These are phyloP conservation scores for Lasiodiplodia sp. DNA, from an alignment of 2,329 filamentous ascomycete genomes.

Conservation along the genomic window DNA sequence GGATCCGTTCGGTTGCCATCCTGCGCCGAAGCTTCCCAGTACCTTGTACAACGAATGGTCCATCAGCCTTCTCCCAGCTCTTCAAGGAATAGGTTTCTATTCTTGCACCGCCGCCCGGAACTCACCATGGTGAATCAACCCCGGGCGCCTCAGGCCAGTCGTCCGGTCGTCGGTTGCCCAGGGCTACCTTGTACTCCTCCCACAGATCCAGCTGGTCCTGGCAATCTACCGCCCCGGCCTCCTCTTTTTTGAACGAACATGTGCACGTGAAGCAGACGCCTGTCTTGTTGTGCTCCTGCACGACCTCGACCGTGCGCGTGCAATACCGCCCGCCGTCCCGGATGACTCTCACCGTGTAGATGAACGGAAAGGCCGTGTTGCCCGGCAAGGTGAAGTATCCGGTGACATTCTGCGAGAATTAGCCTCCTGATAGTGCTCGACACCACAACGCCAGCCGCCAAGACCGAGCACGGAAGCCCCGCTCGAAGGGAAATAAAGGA, in stretches of 20 bases:
- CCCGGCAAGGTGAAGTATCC: constrained; percentile 61
- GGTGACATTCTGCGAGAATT: constrained; percentile 55
- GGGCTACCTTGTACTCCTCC: constrained; percentile 43
- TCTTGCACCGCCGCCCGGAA: background rate
- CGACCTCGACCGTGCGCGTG: constrained; percentile 60
- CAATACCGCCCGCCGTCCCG: constrained; percentile 61
- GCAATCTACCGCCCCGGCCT: constrained; percentile 41
- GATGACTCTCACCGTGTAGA: constrained; percentile 59
- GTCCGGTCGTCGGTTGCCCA: constrained; percentile 42
- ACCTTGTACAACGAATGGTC: constrained; percentile 30
- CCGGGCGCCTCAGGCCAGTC: constrained; percentile 41
- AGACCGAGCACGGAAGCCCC: background rate
- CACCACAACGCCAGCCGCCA: background rate
- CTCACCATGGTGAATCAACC: constrained; percentile 45
- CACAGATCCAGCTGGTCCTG: constrained; percentile 48
- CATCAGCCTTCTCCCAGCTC: constrained; percentile 33
- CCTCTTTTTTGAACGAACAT: constrained; percentile 60
- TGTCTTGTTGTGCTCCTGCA: constrained; percentile 51
- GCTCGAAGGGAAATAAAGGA: background rate
- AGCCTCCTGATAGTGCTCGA: background rate
- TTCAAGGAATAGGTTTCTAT: too few species aligned
- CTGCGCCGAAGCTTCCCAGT: constrained; percentile 41
- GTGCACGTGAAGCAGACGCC: constrained; percentile 60
- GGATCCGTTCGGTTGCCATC: constrained; percentile 49
- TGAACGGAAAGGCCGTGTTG: constrained; percentile 55